Evolutionary conservation across 768 basidiomycete species (phyloP).

Genomic region (Podaxis sp.): DNA sequence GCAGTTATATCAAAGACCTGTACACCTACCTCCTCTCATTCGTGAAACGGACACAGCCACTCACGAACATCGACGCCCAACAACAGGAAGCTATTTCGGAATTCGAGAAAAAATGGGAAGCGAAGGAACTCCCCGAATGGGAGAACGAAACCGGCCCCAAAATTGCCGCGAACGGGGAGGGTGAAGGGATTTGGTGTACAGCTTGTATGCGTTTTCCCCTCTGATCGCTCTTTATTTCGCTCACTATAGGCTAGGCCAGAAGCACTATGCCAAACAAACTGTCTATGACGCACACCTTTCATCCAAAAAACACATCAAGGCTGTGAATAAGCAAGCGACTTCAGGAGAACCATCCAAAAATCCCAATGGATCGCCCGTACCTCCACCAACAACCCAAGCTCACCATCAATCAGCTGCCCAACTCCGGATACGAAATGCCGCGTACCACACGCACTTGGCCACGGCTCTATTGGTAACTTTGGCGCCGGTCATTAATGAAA

Average conservation of each 20-base stretch:
- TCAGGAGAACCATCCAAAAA: constrained; percentile 47
- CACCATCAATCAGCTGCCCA: constrained; percentile 34
- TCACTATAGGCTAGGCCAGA: constrained; percentile 67
- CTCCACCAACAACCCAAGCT: constrained; percentile 24
- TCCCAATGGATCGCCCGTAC: constrained; percentile 50
- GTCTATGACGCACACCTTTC: constrained; percentile 96
- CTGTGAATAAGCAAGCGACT: constrained; percentile 68
- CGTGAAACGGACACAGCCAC: constrained; percentile 78
- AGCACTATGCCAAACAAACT: constrained; percentile 93
- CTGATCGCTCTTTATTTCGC: constrained; percentile 10
- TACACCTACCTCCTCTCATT: constrained; percentile 87
- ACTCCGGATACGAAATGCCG: constrained; percentile 60
- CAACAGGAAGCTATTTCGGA: constrained; percentile 62
- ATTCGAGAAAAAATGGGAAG: constrained; percentile 82
- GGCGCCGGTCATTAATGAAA: constrained; percentile 72
- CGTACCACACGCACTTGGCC: constrained; percentile 68
- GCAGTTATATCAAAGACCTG: constrained; percentile 80
- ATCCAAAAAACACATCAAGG: constrained; percentile 95
- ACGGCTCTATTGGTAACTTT: constrained; percentile 67
- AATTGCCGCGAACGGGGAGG: constrained; percentile 40
- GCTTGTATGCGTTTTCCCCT: constrained; percentile 62
- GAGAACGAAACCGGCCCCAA: constrained; percentile 48
- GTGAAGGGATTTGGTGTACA: constrained; percentile 86
- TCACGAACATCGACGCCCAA: constrained; percentile 71
- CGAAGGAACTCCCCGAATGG: constrained; percentile 77